Conservation (phyloP, 2,329 filamentous ascomycete genomes). For the Verticillium tricorpus region DNA sequence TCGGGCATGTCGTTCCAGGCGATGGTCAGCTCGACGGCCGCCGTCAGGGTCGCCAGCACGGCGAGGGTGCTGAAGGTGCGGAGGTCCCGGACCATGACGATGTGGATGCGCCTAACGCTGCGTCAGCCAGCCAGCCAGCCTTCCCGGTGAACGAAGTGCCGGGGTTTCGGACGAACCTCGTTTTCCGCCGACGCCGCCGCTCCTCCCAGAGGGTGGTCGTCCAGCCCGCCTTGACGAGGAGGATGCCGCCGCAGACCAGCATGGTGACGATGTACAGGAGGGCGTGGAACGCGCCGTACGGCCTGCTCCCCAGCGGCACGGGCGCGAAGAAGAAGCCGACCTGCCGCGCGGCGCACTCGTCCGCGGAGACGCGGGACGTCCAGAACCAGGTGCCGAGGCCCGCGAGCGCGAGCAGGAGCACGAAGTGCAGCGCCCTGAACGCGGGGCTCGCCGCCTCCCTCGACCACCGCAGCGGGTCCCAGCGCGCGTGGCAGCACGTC, state of each 20-base stretch:
- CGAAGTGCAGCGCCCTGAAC: constrained; percentile 19
- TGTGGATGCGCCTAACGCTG: constrained; percentile 9
- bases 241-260: constrained; percentile 14
- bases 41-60: constrained; percentile 9
- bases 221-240: constrained; percentile 20
- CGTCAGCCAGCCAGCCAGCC: neutral
- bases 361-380: constrained; percentile 18
- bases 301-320: constrained; percentile 18
- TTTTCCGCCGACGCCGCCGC: constrained; percentile 14
- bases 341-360: constrained; percentile 18
- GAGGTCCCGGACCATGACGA: constrained; percentile 18
- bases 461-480: constrained; percentile 24
- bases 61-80: constrained; percentile 23
- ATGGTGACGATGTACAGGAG: constrained; percentile 24
- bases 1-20: constrained; percentile 24
- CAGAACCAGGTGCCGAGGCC: constrained; percentile 28
- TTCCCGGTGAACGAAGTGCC: no score
- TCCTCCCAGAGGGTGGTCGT: constrained; percentile 10
- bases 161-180: constrained; percentile 1
- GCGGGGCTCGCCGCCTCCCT: constrained; percentile 19
- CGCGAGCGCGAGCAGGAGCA: constrained; percentile 19
- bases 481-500: constrained; percentile 23
- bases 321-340: constrained; percentile 27
- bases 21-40: constrained; percentile 27
- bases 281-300: constrained; percentile 22